Percentiles rank a stretch among this genome's conserved stretches.
These are phyloP conservation scores for Mycena rosella DNA, from an alignment of 768 basidiomycete species.

Conservation along the genomic window DNA sequence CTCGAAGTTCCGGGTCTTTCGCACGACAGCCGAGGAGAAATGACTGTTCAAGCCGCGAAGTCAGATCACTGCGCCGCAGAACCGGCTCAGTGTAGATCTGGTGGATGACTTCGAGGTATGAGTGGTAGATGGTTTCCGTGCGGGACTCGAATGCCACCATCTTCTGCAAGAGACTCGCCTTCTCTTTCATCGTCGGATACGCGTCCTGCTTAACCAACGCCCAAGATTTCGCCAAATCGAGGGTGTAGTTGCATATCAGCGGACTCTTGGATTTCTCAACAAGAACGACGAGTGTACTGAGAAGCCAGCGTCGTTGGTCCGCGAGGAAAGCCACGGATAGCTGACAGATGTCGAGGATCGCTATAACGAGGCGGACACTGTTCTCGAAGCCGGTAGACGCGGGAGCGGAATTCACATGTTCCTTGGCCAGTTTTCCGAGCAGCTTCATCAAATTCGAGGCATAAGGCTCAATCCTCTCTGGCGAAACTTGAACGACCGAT, in stretches of 20 bases:
- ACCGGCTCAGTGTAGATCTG: slow-evolving; percentile 93
- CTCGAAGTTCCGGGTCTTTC: slow-evolving; percentile 81
- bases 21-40: slow-evolving; percentile 94
- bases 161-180: slow-evolving; percentile 87
- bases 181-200: slow-evolving; percentile 96
- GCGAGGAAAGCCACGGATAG: slow-evolving; percentile 83
- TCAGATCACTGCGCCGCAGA: slow-evolving; percentile 92
- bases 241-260: slow-evolving; percentile 83
- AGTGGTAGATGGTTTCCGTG: slow-evolving; percentile 82
- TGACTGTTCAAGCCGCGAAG: slow-evolving; percentile 91
- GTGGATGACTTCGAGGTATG: slow-evolving; percentile 90
- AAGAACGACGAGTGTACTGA: slow-evolving; percentile 82
- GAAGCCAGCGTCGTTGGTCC: slow-evolving; percentile 87
- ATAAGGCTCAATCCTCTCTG: slow-evolving; percentile 89
- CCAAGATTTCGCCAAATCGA: slow-evolving; percentile 91
- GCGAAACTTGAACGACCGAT: slow-evolving; percentile 82
- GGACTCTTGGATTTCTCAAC: slow-evolving; percentile 91
- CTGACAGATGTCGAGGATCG: slow-evolving; percentile 91
- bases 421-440: slow-evolving; percentile 87
- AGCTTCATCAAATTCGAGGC: slow-evolving; percentile 82
- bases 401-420: slow-evolving; percentile 76
- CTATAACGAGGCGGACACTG: slow-evolving; percentile 73
- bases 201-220: slow-evolving; percentile 87
- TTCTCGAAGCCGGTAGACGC: slow-evolving; percentile 66
- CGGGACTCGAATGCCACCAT: slow-evolving; percentile 89